Base-by-base conservation (phyloP, 1,139 yeast genomes). In the Nadsonia commutata region DNA sequence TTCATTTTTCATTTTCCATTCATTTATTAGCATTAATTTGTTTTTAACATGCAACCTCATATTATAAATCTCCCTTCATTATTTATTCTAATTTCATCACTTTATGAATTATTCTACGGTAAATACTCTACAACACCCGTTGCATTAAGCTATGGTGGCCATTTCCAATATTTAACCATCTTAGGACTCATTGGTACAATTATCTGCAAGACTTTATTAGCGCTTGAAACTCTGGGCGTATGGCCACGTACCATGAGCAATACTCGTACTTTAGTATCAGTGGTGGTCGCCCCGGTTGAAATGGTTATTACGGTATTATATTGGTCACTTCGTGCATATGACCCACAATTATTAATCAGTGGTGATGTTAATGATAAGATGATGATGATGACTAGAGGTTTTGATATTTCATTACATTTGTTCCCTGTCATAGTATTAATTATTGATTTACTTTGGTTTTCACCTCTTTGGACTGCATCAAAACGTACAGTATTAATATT, bases 141-240 rank as follows among this genome's bases (percentile, higher is more conserved):
- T 13, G 33, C 33, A 5, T 16, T 27, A 13, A 27, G 13, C 21
- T 53, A 48, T 40, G 60, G 61, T 17, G 54, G 58, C 16, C 60
- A 58, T 38, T 54, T 53, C 47, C 61, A 57, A 47, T 60, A 54
- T 46, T 51, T 60, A 43, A 60, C 64, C 36, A 56, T 54, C 40
- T 50, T 60, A 31, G 59, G 62, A 16, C 49, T 59, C 19, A 40
- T 44, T 20, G 47, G 50, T 20, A 47, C 62, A 11, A 43, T 52
- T 18, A 33, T 52, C 20, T 58, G 52, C 20, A 61, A 56, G 43
- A 23, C 45, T 4, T 43, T 56, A n/a, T 56, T 59, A 5, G 39
- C 56, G 6, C 18, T 53, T 18, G 52, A 56, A n/a, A 51, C 46
- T n/a, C 37, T 57, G 36, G n/a, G n/a, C n/a, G n/a, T n/a, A n/a